These are phyloP conservation scores for Schizosaccharomyces cryophilus DNA, from an alignment of 805 yeast genomes.

Conservation along the genomic window DNA sequence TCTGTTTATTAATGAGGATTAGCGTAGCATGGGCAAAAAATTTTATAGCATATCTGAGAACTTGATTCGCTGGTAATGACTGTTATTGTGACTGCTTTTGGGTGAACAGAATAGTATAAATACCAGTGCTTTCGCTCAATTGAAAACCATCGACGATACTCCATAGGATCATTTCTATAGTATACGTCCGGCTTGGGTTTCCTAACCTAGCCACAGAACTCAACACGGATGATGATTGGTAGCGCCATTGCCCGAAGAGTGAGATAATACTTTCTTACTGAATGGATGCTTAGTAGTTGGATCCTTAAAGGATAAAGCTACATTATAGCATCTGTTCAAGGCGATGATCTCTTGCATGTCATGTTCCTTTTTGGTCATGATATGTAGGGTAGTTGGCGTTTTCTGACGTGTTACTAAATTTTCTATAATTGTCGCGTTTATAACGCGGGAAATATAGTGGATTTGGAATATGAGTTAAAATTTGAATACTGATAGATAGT, in stretches of 20 bases:
- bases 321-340: too few species aligned
- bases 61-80: too few species aligned
- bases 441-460: too few species aligned
- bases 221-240: constrained; percentile 1
- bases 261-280: background rate
- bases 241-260: constrained; percentile 2
- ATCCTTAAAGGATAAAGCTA: background rate
- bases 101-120: background rate
- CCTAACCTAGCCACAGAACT: constrained; percentile 2
- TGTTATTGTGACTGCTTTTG: background rate
- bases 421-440: background rate
- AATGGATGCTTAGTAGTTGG: background rate
- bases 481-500: too few species aligned
- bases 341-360: constrained; percentile 1
- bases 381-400: constrained; percentile 1
- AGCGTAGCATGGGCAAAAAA: too few species aligned
- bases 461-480: too few species aligned
- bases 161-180: constrained; percentile 2
- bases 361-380: background rate
- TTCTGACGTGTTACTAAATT: background rate
- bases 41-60: too few species aligned
- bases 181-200: constrained; percentile 2
- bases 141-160: constrained; percentile 1
- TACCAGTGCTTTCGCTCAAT: background rate
- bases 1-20: too few species aligned